phyloP scores from a whole-genome alignment of 768 basidiomycete species.

The Podaxis sp. region DNA sequence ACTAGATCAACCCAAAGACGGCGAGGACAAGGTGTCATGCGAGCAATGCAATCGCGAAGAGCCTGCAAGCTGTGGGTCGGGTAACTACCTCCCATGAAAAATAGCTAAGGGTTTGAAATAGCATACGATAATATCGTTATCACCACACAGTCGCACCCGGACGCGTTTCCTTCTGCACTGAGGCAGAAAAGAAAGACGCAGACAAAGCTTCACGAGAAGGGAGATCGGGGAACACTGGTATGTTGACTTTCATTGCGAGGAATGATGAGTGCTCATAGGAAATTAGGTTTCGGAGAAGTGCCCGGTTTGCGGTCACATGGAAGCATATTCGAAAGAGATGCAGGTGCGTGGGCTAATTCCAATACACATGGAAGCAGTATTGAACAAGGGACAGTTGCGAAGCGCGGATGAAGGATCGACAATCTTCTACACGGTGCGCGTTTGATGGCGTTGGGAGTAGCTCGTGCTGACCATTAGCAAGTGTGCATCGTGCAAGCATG shows the following conservation, averaged over 20 bases:
- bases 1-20: constrained; percentile 73
- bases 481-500: constrained; percentile 75
- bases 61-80: constrained; percentile 77
- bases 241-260: constrained; percentile 11
- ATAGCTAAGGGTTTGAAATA: constrained; percentile 22
- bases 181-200: constrained; percentile 87
- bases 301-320: constrained; percentile 78
- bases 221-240: constrained; percentile 57
- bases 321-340: constrained; percentile 85
- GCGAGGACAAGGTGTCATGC: constrained; percentile 72
- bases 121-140: constrained; percentile 92
- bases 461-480: constrained; percentile 25
- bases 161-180: constrained; percentile 89
- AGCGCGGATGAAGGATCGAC: constrained; percentile 95
- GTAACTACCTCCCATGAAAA: not conserved
- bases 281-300: constrained; percentile 84
- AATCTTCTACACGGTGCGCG: constrained; percentile 85
- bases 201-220: constrained; percentile 71
- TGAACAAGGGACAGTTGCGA: constrained; percentile 48
- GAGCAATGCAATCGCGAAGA: constrained; percentile 87
- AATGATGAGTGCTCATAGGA: not conserved
- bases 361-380: not conserved
- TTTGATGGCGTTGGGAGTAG: constrained; percentile 2
- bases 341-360: constrained; percentile 47
- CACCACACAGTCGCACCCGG: constrained; percentile 85